Percentiles rank a stretch among this genome's conserved stretches.
Evolutionary conservation across 2,329 filamentous ascomycete genomes (phyloP).

Genomic region (Cercospora brassicicola): DNA sequence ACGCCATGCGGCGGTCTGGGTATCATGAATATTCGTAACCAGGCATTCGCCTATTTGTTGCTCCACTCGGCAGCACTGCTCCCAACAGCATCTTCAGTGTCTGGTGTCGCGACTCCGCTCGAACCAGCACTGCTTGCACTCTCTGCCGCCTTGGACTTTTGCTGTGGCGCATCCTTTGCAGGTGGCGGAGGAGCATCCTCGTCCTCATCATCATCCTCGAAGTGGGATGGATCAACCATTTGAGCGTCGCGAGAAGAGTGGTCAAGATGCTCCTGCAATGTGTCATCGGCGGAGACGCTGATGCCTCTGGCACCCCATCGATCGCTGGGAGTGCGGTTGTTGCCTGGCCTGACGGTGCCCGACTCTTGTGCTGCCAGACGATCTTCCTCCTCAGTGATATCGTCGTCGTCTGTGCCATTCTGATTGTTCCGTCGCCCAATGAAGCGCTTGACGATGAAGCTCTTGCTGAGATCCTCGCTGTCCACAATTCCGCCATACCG

Average conservation of each 20-base stretch:
- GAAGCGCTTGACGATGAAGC: conserved; percentile 79
- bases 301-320: conserved; percentile 61
- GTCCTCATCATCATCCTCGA: conserved; percentile 49
- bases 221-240: conserved; percentile 49
- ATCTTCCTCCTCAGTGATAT: conserved; percentile 62
- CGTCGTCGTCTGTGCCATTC: conserved; percentile 44
- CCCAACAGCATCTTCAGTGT: conserved; percentile 8
- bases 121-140: conserved; percentile 32
- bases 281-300: conserved; percentile 61
- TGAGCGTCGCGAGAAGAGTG: conserved; percentile 33
- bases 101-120: conserved; percentile 8
- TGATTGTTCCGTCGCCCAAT: conserved; percentile 58
- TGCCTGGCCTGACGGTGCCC: conserved; percentile 32
- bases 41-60: conserved; percentile 17
- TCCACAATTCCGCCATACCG: conserved; percentile 85
- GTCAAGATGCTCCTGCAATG: conserved; percentile 40
- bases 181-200: conserved; percentile 40
- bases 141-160: conserved; percentile 15
- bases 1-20: conserved; percentile 5
- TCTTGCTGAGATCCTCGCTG: conserved; percentile 79
- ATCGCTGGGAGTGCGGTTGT: conserved; percentile 38
- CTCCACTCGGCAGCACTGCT: conserved; percentile 13
- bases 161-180: conserved; percentile 26
- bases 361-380: conserved; percentile 46
- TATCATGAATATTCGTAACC: conserved; percentile 19